phyloP scores from a whole-genome alignment of 352 stramenopile species.

The Blastocystis sp. region DNA sequence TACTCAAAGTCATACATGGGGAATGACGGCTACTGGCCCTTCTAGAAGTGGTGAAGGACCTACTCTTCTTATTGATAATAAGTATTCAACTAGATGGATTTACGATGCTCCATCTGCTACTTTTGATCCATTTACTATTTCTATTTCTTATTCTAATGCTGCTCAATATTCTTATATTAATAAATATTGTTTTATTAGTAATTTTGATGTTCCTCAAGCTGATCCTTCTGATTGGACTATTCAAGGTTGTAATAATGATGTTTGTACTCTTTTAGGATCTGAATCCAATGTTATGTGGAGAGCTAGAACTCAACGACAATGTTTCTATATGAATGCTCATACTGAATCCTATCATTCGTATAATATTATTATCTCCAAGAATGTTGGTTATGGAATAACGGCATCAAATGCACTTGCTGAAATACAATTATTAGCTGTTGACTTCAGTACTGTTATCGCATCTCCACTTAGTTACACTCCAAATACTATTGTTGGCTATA shows the following conservation, averaged over 20 bases:
- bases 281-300: background rate
- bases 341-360: slow-evolving; percentile 3
- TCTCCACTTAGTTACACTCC: too few species aligned
- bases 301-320: slow-evolving; percentile 5
- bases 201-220: background rate
- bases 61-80: slow-evolving; percentile 6
- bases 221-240: slow-evolving; percentile 18
- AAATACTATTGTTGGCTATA: too few species aligned
- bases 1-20: background rate
- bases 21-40: background rate
- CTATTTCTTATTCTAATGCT: background rate
- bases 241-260: slow-evolving; percentile 6
- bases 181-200: slow-evolving; percentile 1
- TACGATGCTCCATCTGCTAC: background rate
- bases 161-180: slow-evolving; percentile 9
- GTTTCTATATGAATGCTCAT: slow-evolving; percentile 21
- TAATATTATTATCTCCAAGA: too few species aligned
- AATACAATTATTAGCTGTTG: too few species aligned
- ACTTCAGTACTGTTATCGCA: too few species aligned
- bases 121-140: background rate
- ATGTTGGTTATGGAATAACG: too few species aligned
- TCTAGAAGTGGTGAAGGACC: background rate
- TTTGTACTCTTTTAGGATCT: background rate
- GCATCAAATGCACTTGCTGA: too few species aligned
- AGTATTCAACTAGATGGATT: background rate